Percentiles rank a stretch among this genome's conserved stretches.
Evolutionary conservation across 176 grass and related monocot species (phyloP).

Genomic region (Cenchrus fungigraminus): DNA sequence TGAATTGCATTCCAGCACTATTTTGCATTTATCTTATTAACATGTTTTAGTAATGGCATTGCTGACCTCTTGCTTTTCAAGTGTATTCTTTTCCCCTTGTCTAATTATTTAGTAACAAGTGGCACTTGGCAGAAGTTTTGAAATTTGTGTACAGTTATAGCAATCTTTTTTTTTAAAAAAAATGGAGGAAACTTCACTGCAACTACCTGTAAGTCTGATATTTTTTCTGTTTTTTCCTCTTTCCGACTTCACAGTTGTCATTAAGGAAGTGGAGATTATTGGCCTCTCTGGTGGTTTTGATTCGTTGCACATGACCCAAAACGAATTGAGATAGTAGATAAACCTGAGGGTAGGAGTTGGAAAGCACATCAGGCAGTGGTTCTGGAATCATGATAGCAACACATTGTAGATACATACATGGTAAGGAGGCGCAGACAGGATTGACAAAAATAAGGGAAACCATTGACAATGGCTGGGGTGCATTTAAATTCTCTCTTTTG

Average conservation of each 20-base stretch:
- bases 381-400: no score
- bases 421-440: no score
- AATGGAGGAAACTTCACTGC: background rate
- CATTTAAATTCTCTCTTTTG: background rate
- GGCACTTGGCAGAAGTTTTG: background rate
- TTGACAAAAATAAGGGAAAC: no score
- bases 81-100: background rate
- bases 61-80: background rate
- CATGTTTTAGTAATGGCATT: constrained; percentile 4
- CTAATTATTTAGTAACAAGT: background rate
- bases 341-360: background rate
- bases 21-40: constrained; percentile 9
- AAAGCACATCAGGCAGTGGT: background rate
- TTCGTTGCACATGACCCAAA: background rate
- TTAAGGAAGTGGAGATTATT: background rate
- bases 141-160: background rate
- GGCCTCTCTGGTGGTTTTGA: background rate
- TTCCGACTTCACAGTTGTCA: background rate
- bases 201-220: background rate
- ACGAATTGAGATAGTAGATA: background rate
- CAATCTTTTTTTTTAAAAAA: background rate
- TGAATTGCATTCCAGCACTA: background rate
- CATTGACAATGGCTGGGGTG: no score
- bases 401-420: no score
- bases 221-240: background rate